Evolutionary conservation across 2,329 filamentous ascomycete genomes (phyloP).

Genomic region (Diaporthe sp.): DNA sequence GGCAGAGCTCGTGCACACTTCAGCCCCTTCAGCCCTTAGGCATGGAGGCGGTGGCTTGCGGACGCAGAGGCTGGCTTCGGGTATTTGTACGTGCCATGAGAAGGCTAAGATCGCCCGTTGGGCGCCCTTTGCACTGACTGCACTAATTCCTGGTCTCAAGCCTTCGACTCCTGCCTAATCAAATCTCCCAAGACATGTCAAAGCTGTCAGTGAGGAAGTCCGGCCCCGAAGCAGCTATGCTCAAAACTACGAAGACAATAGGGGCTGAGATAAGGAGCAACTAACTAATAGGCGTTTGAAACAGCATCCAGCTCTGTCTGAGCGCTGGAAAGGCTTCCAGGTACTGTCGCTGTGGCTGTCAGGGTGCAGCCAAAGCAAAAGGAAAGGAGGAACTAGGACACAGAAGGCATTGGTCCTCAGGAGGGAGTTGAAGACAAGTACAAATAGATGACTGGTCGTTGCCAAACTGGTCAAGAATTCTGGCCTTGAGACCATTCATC

Average conservation of each 20-base stretch:
- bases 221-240: background rate
- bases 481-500: background rate
- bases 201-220: constrained; percentile 5
- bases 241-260: background rate
- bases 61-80: background rate
- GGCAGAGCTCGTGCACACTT: constrained; percentile 5
- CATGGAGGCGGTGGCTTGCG: background rate
- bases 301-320: background rate
- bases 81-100: background rate
- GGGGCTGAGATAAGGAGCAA: background rate
- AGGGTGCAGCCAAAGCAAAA: background rate
- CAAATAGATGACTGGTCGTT: background rate
- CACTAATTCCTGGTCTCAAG: background rate
- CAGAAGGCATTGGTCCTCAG: background rate
- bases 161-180: constrained; percentile 18
- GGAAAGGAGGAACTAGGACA: background rate
- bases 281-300: background rate
- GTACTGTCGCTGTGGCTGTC: background rate
- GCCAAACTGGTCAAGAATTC: background rate
- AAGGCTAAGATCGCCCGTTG: background rate
- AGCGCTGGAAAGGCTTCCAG: background rate
- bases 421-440: background rate
- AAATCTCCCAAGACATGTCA: constrained; percentile 13
- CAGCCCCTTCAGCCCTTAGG: background rate
- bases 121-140: background rate